Percentiles rank a stretch among this genome's conserved stretches.
These are phyloP conservation scores for Aquilaria sinensis DNA, from an alignment of 345 rosid genomes.

Conservation along the genomic window DNA sequence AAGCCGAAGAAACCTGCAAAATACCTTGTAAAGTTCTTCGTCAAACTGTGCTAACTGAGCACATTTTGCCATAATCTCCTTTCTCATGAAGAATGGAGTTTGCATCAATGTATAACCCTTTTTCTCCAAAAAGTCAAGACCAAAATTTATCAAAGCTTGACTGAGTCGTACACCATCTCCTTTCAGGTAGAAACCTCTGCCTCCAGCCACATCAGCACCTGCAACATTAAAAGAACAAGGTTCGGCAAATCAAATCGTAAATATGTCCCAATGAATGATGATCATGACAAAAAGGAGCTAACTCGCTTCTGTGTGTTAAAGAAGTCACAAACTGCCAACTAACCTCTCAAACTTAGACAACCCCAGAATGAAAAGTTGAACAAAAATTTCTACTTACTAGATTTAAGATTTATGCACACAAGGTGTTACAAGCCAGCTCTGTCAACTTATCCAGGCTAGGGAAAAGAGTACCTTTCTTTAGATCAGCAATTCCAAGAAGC, in stretches of 20 bases:
- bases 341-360: too few species aligned
- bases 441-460: too few species aligned
- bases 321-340: not conserved
- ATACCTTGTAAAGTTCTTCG: conserved; percentile 66
- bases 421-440: too few species aligned
- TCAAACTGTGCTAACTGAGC: conserved; percentile 68
- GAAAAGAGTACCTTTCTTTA: conserved; percentile 49
- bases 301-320: not conserved
- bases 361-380: not conserved
- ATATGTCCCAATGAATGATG: not conserved
- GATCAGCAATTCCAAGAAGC: conserved; percentile 64
- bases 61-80: conserved; percentile 58
- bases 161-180: conserved; percentile 57
- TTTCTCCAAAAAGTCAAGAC: conserved; percentile 46
- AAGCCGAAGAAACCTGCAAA: not conserved
- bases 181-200: conserved; percentile 55
- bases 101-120: conserved; percentile 45
- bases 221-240: not conserved
- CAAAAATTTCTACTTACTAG: not conserved
- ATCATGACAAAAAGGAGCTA: not conserved
- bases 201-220: conserved; percentile 57
- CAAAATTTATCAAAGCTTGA: conserved; percentile 56
- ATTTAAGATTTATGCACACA: not conserved
- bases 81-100: conserved; percentile 58
- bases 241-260: not conserved